phyloP scores from a whole-genome alignment of 139 green algal genomes.

The Chlorella sorokiniana region DNA sequence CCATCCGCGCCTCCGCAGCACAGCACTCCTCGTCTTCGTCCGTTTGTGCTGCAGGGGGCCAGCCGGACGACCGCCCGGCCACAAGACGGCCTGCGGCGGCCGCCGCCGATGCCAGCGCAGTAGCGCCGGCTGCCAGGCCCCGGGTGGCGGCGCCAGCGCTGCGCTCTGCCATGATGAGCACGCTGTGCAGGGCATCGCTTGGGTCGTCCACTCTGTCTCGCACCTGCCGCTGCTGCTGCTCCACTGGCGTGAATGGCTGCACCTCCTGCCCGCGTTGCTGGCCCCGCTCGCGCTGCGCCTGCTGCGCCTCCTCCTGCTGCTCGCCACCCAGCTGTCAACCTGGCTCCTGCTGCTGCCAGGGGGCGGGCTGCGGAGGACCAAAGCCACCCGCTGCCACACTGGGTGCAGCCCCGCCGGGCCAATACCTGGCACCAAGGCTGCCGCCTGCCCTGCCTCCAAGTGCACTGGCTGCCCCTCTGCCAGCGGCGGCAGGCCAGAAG shows the following conservation, averaged over 20 bases:
- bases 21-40: no score
- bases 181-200: background rate
- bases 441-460: no score
- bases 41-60: no score
- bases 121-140: background rate
- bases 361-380: no score
- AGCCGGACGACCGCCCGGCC: background rate
- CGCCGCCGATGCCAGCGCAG: background rate
- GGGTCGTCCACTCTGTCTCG: no score
- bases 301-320: background rate
- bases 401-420: no score
- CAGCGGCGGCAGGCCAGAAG: no score
- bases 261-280: background rate
- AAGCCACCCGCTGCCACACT: no score
- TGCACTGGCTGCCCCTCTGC: no score
- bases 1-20: no score
- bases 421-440: no score
- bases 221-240: background rate
- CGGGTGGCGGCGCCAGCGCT: background rate
- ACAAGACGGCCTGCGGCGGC: background rate
- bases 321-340: background rate
- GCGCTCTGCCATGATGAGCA: background rate
- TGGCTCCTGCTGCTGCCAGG: no score
- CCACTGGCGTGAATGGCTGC: background rate
- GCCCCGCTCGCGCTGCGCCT: background rate